These are phyloP conservation scores for Naganishia friedmannii DNA, from an alignment of 768 basidiomycete genomes.

Conservation along the genomic window DNA sequence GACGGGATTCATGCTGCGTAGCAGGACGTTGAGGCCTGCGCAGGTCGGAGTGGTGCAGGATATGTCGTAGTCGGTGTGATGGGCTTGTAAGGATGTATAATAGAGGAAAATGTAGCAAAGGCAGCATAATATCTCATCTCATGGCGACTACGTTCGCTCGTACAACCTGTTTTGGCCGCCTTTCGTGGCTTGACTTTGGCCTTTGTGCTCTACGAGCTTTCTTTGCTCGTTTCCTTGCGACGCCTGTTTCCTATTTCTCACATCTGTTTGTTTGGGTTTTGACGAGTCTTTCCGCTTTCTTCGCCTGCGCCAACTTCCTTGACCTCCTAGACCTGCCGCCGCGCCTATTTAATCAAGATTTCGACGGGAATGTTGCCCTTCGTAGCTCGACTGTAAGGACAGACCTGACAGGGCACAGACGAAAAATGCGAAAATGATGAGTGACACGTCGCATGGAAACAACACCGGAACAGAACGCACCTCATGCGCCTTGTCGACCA, in stretches of 20 bases:
- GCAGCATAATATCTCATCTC: no score
- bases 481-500: constrained; percentile 26
- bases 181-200: no score
- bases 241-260: no score
- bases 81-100: no score
- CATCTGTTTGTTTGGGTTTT: background rate
- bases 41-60: constrained; percentile 89
- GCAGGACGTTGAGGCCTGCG: constrained; percentile 84
- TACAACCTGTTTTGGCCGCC: no score
- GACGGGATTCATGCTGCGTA: constrained; percentile 89
- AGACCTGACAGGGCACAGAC: background rate
- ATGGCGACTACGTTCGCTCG: no score
- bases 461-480: background rate
- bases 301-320: no score
- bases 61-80: constrained; percentile 15
- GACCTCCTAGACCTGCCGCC: background rate
- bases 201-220: no score
- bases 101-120: no score
- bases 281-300: background rate
- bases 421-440: background rate
- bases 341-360: constrained; percentile 17
- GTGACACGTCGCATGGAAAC: no score
- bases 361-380: constrained; percentile 22
- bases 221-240: no score
- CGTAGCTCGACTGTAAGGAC: constrained; percentile 19